Percentiles rank a stretch among this genome's conserved stretches.
Conservation (phyloP, 805 yeast genomes). For the Candida chauliodis region DNA sequence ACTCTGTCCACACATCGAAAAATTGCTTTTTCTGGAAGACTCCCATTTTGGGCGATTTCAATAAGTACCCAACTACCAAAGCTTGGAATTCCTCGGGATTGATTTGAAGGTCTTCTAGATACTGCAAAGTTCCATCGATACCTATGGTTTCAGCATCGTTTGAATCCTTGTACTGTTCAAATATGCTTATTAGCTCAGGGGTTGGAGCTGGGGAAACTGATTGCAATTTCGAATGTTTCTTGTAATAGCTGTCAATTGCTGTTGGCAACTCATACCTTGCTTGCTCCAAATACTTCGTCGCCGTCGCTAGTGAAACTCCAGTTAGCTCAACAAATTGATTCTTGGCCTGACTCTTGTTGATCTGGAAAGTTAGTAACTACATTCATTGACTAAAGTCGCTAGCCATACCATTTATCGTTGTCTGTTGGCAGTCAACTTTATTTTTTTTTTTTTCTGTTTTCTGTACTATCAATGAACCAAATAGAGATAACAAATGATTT, state of each 20-base stretch:
- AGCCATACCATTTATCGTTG: conserved; percentile 6
- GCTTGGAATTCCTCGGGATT: conserved; percentile 74
- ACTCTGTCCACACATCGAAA: conserved; percentile 54
- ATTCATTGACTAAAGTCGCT: too few species aligned
- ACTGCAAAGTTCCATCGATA: conserved; percentile 72
- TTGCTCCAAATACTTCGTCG: conserved; percentile 32
- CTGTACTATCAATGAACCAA: not conserved
- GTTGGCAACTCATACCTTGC: conserved; percentile 25
- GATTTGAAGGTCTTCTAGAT: conserved; percentile 62
- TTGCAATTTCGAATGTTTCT: conserved; percentile 1
- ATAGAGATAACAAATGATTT: conserved; percentile 11
- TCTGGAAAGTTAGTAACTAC: not conserved
- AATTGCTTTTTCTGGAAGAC: conserved; percentile 50
- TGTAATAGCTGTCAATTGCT: conserved; percentile 31
- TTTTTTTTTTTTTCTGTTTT: not conserved
- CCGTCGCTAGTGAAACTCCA: conserved; percentile 29
- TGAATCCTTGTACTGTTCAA: conserved; percentile 29
- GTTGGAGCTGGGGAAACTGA: not conserved
- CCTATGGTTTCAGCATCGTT: conserved; percentile 47
- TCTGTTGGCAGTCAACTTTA: too few species aligned
- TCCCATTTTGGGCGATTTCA: conserved; percentile 68
- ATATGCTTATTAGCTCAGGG: conserved; percentile 23
- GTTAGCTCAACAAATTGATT: conserved; percentile 41
- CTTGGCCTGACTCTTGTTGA: conserved; percentile 12
- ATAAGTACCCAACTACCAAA: conserved; percentile 64